Percentiles rank a stretch among this genome's conserved stretches.
Evolutionary conservation across 495 filamentous ascomycete species (phyloP).

Genomic region (Neurospora sp.): DNA sequence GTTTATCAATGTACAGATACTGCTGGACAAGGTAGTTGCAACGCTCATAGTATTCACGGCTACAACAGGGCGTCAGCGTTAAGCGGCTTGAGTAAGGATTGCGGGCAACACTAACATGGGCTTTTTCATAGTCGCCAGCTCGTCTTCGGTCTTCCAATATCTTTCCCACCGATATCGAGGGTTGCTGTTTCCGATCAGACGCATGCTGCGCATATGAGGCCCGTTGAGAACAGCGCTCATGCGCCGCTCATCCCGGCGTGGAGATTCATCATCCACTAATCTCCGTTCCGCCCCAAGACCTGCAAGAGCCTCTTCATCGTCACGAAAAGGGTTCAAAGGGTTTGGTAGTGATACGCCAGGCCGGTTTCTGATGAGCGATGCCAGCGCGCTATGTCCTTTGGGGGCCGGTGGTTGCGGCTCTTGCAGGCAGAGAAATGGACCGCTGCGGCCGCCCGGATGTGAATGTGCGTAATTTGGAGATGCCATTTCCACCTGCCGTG

Average conservation of each 20-base stretch:
- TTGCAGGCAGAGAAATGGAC: slow-evolving; percentile 24
- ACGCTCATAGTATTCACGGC: slow-evolving; percentile 72
- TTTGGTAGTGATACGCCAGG: slow-evolving; percentile 9
- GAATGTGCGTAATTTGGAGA: slow-evolving; percentile 2
- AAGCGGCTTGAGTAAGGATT: background rate
- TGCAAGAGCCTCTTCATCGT: slow-evolving; percentile 16
- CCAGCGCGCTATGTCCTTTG: slow-evolving; percentile 22
- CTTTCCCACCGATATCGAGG: slow-evolving; percentile 65
- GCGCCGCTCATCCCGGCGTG: slow-evolving; percentile 38
- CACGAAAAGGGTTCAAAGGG: slow-evolving; percentile 3
- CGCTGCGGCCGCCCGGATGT: slow-evolving; percentile 13
- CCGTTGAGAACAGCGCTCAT: slow-evolving; percentile 48
- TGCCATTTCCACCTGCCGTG: background rate
- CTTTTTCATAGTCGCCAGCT: slow-evolving; percentile 56
- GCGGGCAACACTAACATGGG: slow-evolving; percentile 35
- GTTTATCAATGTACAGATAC: slow-evolving; percentile 84
- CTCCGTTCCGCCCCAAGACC: slow-evolving; percentile 5
- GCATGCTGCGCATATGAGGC: slow-evolving; percentile 64
- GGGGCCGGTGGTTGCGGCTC: slow-evolving; percentile 26
- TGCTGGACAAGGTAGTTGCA: slow-evolving; percentile 76
- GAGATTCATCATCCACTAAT: slow-evolving; percentile 23
- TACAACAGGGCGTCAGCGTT: slow-evolving; percentile 12
- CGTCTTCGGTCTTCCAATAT: slow-evolving; percentile 61
- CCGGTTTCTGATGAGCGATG: slow-evolving; percentile 28
- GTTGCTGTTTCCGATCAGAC: slow-evolving; percentile 67